Percentiles rank a stretch among this genome's conserved stretches.
phyloP scores from a whole-genome alignment of 2,329 filamentous ascomycete species.

The Phyllosticta ampelicida region DNA sequence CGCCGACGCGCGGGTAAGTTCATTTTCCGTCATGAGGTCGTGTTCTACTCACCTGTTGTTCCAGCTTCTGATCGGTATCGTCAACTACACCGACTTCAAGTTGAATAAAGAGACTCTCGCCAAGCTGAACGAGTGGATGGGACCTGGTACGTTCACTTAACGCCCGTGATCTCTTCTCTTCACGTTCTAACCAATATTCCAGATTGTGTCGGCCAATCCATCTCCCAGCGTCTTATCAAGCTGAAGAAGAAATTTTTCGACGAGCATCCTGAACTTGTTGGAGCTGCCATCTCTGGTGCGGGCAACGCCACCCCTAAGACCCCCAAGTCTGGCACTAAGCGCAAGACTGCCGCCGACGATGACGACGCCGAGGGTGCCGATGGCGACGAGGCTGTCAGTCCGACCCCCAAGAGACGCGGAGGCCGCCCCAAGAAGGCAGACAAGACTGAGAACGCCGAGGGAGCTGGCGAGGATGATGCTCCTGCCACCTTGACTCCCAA shows the following conservation, averaged over 20 bases:
- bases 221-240: background rate
- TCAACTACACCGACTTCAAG: constrained; percentile 1
- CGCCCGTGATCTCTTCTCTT: background rate
- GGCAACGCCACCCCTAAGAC: background rate
- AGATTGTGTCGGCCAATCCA: background rate
- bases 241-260: background rate
- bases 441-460: background rate
- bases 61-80: background rate
- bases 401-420: background rate
- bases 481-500: background rate
- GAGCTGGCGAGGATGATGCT: background rate
- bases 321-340: background rate
- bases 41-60: background rate
- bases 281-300: background rate
- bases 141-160: background rate
- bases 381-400: background rate
- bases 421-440: background rate
- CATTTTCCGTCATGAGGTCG: background rate
- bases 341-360: background rate
- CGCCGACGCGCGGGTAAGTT: background rate
- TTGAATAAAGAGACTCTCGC: background rate
- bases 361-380: background rate
- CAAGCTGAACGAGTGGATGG: background rate
- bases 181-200: background rate
- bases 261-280: background rate